Conservation (phyloP, 441 rosid genomes). For the Eutrema salsugineum region DNA sequence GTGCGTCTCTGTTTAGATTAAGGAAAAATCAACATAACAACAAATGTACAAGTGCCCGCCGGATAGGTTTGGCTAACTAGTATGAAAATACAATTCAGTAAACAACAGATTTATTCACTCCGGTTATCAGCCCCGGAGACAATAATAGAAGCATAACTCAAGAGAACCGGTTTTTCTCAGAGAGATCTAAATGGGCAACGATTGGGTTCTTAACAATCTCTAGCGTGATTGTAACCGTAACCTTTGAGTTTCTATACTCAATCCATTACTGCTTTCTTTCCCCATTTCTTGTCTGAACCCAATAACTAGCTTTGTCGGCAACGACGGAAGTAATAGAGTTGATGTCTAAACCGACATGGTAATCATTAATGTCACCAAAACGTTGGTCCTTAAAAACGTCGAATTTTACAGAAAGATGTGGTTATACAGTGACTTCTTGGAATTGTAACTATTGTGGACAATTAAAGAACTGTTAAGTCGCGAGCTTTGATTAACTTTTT, state of each 20-base stretch:
- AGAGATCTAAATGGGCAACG: constrained; percentile 14
- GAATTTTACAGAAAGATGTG: constrained; percentile 35
- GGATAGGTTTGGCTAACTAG: background rate
- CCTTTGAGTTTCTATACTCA: background rate
- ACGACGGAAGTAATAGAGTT: background rate
- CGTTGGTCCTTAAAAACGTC: constrained; percentile 25
- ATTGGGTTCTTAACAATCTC: constrained; percentile 10
- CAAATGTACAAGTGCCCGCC: background rate
- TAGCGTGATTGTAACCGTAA: constrained; percentile 22
- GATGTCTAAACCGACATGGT: constrained; percentile 33
- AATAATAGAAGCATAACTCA: background rate
- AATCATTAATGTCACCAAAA: constrained; percentile 32
- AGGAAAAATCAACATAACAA: background rate
- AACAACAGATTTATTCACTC: background rate
- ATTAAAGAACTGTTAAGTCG: too few species aligned
- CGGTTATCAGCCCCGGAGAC: background rate
- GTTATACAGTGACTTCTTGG: too few species aligned
- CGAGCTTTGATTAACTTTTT: background rate
- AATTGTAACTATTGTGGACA: too few species aligned
- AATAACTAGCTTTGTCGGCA: background rate
- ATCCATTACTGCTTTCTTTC: constrained; percentile 14
- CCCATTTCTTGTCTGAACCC: background rate
- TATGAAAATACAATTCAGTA: background rate
- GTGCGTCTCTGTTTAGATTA: background rate
- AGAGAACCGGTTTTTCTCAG: background rate